phyloP scores from a whole-genome alignment of 768 basidiomycete genomes.

The Coprinopsis strossmayeri region DNA sequence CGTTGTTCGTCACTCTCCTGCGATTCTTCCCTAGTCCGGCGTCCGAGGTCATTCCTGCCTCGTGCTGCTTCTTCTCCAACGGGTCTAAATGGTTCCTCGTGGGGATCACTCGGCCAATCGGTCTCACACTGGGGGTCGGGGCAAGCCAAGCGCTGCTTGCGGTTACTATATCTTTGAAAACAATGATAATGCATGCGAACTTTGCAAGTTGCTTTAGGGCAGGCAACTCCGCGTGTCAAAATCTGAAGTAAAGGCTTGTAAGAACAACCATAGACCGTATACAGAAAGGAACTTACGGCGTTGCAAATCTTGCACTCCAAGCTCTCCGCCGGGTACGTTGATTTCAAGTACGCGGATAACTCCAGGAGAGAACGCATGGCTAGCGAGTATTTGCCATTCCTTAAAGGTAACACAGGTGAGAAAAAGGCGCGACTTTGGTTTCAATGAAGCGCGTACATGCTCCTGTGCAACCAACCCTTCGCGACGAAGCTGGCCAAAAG shows the following conservation, averaged over 20 bases:
- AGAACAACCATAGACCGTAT: neutral
- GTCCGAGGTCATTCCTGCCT: slow-evolving; percentile 44
- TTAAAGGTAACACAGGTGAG: slow-evolving; percentile 13
- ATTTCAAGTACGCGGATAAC: slow-evolving; percentile 65
- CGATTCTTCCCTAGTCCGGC: slow-evolving; percentile 5
- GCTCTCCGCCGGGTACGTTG: slow-evolving; percentile 64
- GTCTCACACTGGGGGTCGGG: slow-evolving; percentile 49
- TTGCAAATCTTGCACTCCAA: slow-evolving; percentile 70
- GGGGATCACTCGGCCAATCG: slow-evolving; percentile 53
- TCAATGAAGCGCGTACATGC: slow-evolving; percentile 37
- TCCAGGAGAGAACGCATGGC: slow-evolving; percentile 72
- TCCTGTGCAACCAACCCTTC: slow-evolving; percentile 72
- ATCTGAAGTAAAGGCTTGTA: slow-evolving; percentile 33
- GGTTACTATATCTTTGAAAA: slow-evolving; percentile 39
- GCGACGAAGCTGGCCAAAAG: slow-evolving; percentile 77
- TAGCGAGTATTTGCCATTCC: slow-evolving; percentile 69
- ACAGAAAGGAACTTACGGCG: slow-evolving; percentile 38
- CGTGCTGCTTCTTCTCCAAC: slow-evolving; percentile 67
- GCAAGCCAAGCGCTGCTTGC: slow-evolving; percentile 31
- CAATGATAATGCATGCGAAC: slow-evolving; percentile 61
- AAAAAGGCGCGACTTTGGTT: neutral
- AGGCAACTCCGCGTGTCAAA: slow-evolving; percentile 62
- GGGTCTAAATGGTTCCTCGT: slow-evolving; percentile 36
- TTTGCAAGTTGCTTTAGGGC: slow-evolving; percentile 56
- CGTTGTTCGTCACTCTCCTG: slow-evolving; percentile 32